Evolutionary conservation across 257 asterid genomes (phyloP), one percentile per base, ranked within the genome.

Genomic region (Gynochthodes officinalis): DNA sequence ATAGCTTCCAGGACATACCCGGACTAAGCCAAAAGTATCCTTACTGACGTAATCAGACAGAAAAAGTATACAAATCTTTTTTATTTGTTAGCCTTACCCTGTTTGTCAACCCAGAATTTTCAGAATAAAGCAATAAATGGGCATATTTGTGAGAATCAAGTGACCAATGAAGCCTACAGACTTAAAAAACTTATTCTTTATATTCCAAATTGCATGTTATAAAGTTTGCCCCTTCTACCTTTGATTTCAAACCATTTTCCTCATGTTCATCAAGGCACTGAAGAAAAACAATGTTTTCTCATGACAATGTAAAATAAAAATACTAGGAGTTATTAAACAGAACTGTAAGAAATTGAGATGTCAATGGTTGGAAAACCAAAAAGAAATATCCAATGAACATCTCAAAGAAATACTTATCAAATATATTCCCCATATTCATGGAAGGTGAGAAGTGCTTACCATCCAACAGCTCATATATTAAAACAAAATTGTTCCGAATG

Each of bases 401-500:
- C 52, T n/a, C 30, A 25, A 52, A 28, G n/a, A 21, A 59, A 55
- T 64, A 46, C 18, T 65, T 6, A 19, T 39, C 18, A 28, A 62
- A 33, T 13, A 49, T 53, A 40, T 67, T 11, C 58, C 54, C 53
- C 25, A 27, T 48, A 67, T 15, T 35, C 35, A 23, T 59, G n/a
- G 27, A 58, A 75, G 69, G 44, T 9, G 19, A 42, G 37, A 19
- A 5, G 64, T 21, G 15, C 12, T 72, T 87, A 95, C 99, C 99
- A 83, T 95, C 99, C 83, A 95, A 80, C 28, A 95, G 92, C 79
- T 95, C 99, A 68, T 95, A 95, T 58, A 95, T 95, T 76, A 95
- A 79, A 70, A 95, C 99, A 61, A 95, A 95, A 73, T 95, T 95
- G 76, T 95, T 95, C 82, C 99, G 99, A 63, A 95, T 95, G 50